A percentile compares a stretch with the other conserved stretches of the same genome.
Conservation (phyloP, 2,329 filamentous ascomycete species). For the Mycosphaerella sp. region DNA sequence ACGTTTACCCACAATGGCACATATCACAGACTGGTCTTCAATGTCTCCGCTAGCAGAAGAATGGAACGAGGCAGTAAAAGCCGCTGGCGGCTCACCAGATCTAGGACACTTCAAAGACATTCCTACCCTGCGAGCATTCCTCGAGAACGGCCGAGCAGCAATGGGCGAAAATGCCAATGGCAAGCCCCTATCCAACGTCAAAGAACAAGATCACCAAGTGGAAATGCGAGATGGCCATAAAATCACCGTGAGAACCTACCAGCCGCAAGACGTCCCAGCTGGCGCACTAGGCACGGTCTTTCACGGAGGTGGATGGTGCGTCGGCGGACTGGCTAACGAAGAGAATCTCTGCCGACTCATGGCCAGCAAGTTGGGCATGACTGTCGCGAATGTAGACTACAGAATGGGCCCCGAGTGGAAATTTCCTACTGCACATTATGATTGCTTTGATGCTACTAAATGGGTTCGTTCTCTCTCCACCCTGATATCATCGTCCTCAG, state of each 20-base stretch:
- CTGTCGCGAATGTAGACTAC: slow-evolving; percentile 48
- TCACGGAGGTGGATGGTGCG: slow-evolving; percentile 43
- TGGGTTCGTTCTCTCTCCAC: slow-evolving; percentile 32
- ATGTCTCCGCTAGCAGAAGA: slow-evolving; percentile 24
- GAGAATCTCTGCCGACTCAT: slow-evolving; percentile 39
- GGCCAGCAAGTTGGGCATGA: slow-evolving; percentile 33
- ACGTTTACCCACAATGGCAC: slow-evolving; percentile 19
- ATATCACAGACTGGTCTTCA: slow-evolving; percentile 26
- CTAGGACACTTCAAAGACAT: slow-evolving; percentile 26
- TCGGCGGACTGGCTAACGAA: slow-evolving; percentile 41
- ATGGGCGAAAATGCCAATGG: background rate
- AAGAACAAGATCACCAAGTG: slow-evolving; percentile 37
- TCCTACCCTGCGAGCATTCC: slow-evolving; percentile 16
- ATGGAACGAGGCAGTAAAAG: slow-evolving; percentile 21
- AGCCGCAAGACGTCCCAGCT: slow-evolving; percentile 20
- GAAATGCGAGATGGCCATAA: slow-evolving; percentile 32
- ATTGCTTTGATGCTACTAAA: slow-evolving; percentile 43
- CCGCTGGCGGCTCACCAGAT: slow-evolving; percentile 24
- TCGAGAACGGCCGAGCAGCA: slow-evolving; percentile 7
- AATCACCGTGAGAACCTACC: slow-evolving; percentile 29
- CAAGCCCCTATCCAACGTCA: slow-evolving; percentile 21
- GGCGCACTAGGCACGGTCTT: slow-evolving; percentile 35
- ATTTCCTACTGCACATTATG: slow-evolving; percentile 46
- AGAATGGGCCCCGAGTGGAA: slow-evolving; percentile 47
- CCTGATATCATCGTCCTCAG: no score